Base-by-base conservation (phyloP, 2,329 filamentous ascomycete species). In the Penicillium sp. region DNA sequence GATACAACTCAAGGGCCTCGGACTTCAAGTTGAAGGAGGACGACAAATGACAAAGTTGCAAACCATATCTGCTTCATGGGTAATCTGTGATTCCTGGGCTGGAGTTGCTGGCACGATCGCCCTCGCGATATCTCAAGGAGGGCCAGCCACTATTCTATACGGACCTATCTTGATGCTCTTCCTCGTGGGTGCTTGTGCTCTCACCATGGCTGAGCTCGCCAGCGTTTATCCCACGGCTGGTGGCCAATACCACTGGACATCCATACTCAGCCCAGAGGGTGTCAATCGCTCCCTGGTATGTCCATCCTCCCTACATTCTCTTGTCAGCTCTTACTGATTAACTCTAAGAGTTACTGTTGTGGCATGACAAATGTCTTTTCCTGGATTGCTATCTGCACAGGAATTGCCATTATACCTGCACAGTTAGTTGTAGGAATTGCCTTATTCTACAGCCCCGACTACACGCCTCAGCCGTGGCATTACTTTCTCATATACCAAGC, bases 1-100 rank as follows among this genome's bases (percentile, higher is more conserved):
- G 3, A 47, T 47, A n/a, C 43, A 47, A 22, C 43, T 47, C 25
- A 47, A 47, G 7, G 43, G 43, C 8, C 43, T 47, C 4, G 10
- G n/a, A 2, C 31, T 47, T 1, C 43, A 47, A 31, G 43, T 15
- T 4, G 25, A 31, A 11, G 43, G 43, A 11, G 43, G 22, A 47
- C 57, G 57, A 3, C 54, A 54, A 39, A 62, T 63, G 59, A 60
- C 43, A 10, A 48, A 45, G 10, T 47, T 69, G 25, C 61, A 67
- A 43, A 69, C 63, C 39, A 61, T 70, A 22, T 62, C 62, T 25
- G 62, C 61, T 2, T 63, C 63, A 17, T 70, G 65, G 63, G 64
- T 65, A 25, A 69, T 71, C 25, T 71, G 68, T 57, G 64, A 71
- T 49, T 66, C 65, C 50, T 71, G 67, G 67, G 64, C 62, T 17